Evolutionary conservation across 495 filamentous ascomycete genomes (phyloP).

Genomic region (Usnea hakonensis): DNA sequence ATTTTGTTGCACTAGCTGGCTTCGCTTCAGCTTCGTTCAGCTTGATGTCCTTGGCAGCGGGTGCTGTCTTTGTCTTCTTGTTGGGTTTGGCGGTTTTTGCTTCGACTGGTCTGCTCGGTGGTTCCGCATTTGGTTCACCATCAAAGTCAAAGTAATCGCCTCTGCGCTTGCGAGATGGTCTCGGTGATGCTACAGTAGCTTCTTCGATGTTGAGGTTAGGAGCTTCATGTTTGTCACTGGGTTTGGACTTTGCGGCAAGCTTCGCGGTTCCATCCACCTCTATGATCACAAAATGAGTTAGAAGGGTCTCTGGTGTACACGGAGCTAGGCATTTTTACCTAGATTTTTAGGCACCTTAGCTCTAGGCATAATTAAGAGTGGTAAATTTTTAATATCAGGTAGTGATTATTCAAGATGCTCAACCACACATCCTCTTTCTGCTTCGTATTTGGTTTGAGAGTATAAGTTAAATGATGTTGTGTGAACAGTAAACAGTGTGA

Average conservation of each 20-base stretch:
- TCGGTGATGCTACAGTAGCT: slow-evolving; percentile 16
- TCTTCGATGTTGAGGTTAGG: slow-evolving; percentile 17
- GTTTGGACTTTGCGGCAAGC: slow-evolving; percentile 20
- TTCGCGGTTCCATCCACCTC: slow-evolving; percentile 19
- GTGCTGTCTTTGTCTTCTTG: slow-evolving; percentile 20
- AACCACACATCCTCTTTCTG: too few relatives aligned
- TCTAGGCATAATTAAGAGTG: slow-evolving; percentile 8
- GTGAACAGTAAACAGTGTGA: too few relatives aligned
- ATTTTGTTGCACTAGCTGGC: neutral
- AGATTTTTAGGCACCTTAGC: slow-evolving; percentile 4
- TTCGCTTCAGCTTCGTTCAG: neutral
- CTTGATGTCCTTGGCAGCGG: neutral
- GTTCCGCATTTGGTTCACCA: slow-evolving; percentile 32
- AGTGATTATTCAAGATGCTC: too few relatives aligned
- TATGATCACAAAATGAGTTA: neutral
- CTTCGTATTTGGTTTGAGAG: too few relatives aligned
- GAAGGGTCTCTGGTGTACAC: neutral
- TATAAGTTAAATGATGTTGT: too few relatives aligned
- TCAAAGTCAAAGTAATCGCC: slow-evolving; percentile 48
- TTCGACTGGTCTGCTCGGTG: slow-evolving; percentile 33
- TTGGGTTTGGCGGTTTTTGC: slow-evolving; percentile 26
- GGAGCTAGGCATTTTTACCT: neutral
- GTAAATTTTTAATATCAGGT: too few relatives aligned
- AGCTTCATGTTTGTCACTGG: slow-evolving; percentile 19
- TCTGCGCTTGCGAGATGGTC: slow-evolving; percentile 45